Conservation (phyloP, 2,329 filamentous ascomycete genomes). For the Cladosporium phlei region DNA sequence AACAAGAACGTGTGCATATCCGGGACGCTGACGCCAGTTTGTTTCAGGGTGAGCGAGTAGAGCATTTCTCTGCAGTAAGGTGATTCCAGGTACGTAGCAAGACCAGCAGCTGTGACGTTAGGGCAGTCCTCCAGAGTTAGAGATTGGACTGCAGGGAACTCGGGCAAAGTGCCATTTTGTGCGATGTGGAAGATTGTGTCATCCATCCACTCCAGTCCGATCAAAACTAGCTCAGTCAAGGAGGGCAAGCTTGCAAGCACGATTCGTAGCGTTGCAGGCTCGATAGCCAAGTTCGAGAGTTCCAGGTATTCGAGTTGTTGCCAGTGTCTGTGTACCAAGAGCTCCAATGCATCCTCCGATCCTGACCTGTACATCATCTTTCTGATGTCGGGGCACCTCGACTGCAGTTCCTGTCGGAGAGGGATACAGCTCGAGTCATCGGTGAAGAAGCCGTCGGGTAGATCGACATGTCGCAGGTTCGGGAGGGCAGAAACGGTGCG, state of each 20-base stretch:
- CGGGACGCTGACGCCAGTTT: slow-evolving; percentile 64
- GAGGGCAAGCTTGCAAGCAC: slow-evolving; percentile 63
- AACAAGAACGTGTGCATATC: slow-evolving; percentile 58
- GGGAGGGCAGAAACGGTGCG: slow-evolving; percentile 79
- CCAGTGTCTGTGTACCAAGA: slow-evolving; percentile 65
- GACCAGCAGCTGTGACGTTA: slow-evolving; percentile 65
- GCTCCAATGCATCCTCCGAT: slow-evolving; percentile 70
- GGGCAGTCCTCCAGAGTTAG: slow-evolving; percentile 68
- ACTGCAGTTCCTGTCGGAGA: slow-evolving; percentile 78
- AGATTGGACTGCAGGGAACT: slow-evolving; percentile 69
- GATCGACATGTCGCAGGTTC: slow-evolving; percentile 81
- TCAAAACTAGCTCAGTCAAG: slow-evolving; percentile 70
- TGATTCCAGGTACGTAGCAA: slow-evolving; percentile 62
- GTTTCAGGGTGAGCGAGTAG: slow-evolving; percentile 63
- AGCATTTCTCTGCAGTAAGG: slow-evolving; percentile 58
- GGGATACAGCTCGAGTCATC: slow-evolving; percentile 72
- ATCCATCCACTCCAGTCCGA: slow-evolving; percentile 63
- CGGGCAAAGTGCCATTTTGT: slow-evolving; percentile 54
- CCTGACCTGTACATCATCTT: slow-evolving; percentile 84
- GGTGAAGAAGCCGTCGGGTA: slow-evolving; percentile 80
- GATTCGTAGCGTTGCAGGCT: slow-evolving; percentile 64
- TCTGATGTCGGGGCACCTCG: slow-evolving; percentile 73
- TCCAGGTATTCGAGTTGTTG: slow-evolving; percentile 68
- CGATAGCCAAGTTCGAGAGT: slow-evolving; percentile 62
- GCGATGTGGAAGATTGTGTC: slow-evolving; percentile 70